A percentile compares a stretch with the other conserved stretches of the same genome.
phyloP scores from a whole-genome alignment of 2,329 filamentous ascomycete genomes.

The Trichoderma cornu-damae region DNA sequence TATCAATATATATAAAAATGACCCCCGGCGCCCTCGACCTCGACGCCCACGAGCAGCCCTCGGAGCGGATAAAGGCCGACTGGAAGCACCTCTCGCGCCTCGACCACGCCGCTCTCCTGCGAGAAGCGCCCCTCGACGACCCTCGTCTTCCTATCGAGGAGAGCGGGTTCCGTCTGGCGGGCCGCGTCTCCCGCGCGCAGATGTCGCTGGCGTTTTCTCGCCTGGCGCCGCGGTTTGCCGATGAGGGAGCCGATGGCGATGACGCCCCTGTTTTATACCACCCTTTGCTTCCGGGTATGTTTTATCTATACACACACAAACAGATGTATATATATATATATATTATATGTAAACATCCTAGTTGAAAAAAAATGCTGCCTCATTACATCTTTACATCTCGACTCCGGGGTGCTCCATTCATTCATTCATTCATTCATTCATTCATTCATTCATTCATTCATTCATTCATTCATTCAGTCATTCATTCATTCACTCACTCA shows the following conservation, averaged over 20 bases:
- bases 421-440: too few species aligned
- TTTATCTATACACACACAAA: too few species aligned
- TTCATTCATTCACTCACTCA: too few species aligned
- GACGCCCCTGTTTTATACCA: slow-evolving; percentile 58
- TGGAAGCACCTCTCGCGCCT: slow-evolving; percentile 72
- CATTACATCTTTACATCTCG: too few species aligned
- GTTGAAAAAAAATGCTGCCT: too few species aligned
- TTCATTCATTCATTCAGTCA: too few species aligned
- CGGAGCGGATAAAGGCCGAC: slow-evolving; percentile 59
- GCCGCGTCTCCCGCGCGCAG: slow-evolving; percentile 39
- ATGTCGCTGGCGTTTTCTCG: slow-evolving; percentile 41
- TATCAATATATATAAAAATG: too few species aligned
- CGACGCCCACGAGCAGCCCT: slow-evolving; percentile 74
- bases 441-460: too few species aligned
- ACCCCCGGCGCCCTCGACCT: slow-evolving; percentile 39
- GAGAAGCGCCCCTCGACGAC: slow-evolving; percentile 55
- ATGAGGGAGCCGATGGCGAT: slow-evolving; percentile 25
- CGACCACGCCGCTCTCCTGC: slow-evolving; percentile 46
- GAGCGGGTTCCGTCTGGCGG: slow-evolving; percentile 43
- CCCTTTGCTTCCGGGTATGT: slow-evolving; percentile 61
- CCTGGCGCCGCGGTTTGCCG: slow-evolving; percentile 33
- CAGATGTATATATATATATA: too few species aligned
- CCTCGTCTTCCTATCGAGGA: slow-evolving; percentile 35
- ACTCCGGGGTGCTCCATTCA: too few species aligned
- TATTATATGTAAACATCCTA: too few species aligned